Evolutionary conservation across 805 yeast genomes (phyloP).

Genomic region (Lipomyces kockii): DNA sequence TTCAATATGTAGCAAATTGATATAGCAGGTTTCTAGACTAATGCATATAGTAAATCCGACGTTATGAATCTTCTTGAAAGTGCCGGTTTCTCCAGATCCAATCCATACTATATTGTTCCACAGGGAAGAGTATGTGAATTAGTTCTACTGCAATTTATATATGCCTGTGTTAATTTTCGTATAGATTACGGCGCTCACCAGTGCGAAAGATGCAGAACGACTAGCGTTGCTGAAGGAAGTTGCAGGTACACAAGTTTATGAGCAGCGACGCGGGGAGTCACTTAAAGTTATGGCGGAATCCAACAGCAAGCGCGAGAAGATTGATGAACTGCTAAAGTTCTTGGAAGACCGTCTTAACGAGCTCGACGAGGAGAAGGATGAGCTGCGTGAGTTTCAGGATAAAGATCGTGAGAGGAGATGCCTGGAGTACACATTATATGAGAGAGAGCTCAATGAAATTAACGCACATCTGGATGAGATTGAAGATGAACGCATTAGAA

Average conservation of each 20-base stretch:
- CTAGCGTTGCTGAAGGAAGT: constrained; percentile 82
- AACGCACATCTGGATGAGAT: constrained; percentile 62
- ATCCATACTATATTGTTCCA: constrained; percentile 95
- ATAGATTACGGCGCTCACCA: constrained; percentile 73
- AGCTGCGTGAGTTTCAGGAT: constrained; percentile 69
- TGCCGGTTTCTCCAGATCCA: constrained; percentile 88
- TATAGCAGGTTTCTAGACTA: neutral
- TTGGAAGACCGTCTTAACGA: constrained; percentile 72
- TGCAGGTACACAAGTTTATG: constrained; percentile 93
- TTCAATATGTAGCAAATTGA: neutral
- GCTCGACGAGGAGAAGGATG: constrained; percentile 78
- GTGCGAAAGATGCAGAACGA: constrained; percentile 85
- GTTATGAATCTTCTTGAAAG: constrained; percentile 81
- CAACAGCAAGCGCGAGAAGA: constrained; percentile 67
- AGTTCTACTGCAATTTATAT: no score
- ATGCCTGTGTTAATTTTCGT: neutral
- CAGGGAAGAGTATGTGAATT: constrained; percentile 68
- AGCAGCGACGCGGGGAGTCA: constrained; percentile 76
- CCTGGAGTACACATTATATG: constrained; percentile 74
- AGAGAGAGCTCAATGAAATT: constrained; percentile 71
- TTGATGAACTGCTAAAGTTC: constrained; percentile 71
- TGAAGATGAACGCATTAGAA: constrained; percentile 60
- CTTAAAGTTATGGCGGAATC: constrained; percentile 78
- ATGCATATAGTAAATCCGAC: constrained; percentile 58
- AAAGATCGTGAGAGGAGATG: constrained; percentile 70